Base-by-base conservation (phyloP, 306 rosid species). In the Acacia acuminata region DNA sequence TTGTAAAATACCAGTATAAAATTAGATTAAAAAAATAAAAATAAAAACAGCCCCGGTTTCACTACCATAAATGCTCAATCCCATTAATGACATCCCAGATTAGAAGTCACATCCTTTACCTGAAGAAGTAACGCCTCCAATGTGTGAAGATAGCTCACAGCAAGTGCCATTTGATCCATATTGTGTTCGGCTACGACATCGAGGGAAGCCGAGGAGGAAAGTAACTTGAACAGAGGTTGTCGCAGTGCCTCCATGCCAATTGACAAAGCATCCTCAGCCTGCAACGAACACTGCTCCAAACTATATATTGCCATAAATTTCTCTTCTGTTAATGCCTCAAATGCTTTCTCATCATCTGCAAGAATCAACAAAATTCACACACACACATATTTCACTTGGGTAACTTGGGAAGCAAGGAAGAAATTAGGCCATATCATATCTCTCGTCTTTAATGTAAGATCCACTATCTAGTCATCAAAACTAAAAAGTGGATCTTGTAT, bases 91-190 rank as follows among this genome's bases (percentile, higher is more conserved):
- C 43, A 61, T 61, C 12, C 36, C 2, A 61, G 69, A 7, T 34
- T 15, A 17, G 17, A 10, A 38, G 42, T 38, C 42, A 38, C 42
- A 6, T 38, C 42, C 8, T 38, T 38, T 79, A 89, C 98, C 93
- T 94, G 97, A 81, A 87, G 90, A 79, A 91, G 86, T 85, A 94
- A 90, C 75, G 75, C 87, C 84, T 94, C 96, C 0, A 92, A 82
- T 27, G 94, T 80, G 20, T 92, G 87, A 73, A 92, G 94, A 76
- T 92, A 90, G 75, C 91, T 89, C 96, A 92, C 90, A 51, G 96
- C 96, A 67, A 94, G 80, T 0, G 96, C 98, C 97, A 94, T 94
- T 87, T 92, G 97, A 15, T 94, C 97, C 98, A 94, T 38, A 38
- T 38, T 38, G 8, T 38, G 42, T 5, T 38, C 42, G 8, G 42